phyloP scores from a whole-genome alignment of 2,329 filamentous ascomycete species.

The Fusarium pseudocircinatum region DNA sequence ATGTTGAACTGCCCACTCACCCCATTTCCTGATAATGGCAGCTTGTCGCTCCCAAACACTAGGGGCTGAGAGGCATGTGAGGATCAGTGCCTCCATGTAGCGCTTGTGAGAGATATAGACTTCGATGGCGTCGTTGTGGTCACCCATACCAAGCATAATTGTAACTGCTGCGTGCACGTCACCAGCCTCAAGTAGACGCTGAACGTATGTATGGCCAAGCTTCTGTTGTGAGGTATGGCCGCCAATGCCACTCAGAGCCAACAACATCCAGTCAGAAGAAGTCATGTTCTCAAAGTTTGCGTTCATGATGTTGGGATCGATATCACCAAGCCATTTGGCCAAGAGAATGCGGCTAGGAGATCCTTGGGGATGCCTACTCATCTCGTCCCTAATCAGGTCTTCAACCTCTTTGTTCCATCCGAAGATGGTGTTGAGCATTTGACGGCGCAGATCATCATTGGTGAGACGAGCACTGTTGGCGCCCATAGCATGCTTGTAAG shows the following conservation, averaged over 20 bases:
- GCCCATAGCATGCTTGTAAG: slow-evolving; percentile 75
- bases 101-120: slow-evolving; percentile 92
- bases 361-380: slow-evolving; percentile 76
- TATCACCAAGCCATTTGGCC: slow-evolving; percentile 91
- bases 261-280: slow-evolving; percentile 94
- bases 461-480: slow-evolving; percentile 69
- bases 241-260: slow-evolving; percentile 90
- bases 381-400: slow-evolving; percentile 84
- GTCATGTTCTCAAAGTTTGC: slow-evolving; percentile 88
- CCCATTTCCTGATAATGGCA: slow-evolving; percentile 92
- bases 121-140: slow-evolving; percentile 94
- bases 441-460: slow-evolving; percentile 81
- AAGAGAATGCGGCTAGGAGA: slow-evolving; percentile 84
- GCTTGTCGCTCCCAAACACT: slow-evolving; percentile 91
- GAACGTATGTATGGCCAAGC: slow-evolving; percentile 88
- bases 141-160: slow-evolving; percentile 90
- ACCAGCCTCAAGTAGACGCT: slow-evolving; percentile 86
- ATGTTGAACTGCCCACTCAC: slow-evolving; percentile 87
- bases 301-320: slow-evolving; percentile 82
- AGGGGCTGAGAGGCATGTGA: slow-evolving; percentile 85
- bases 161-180: slow-evolving; percentile 93
- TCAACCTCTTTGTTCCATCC: slow-evolving; percentile 91
- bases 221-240: slow-evolving; percentile 82
- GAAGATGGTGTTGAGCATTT: slow-evolving; percentile 95
- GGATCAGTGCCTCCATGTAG: slow-evolving; percentile 91